Evolutionary conservation across 257 asterid genomes (phyloP).

Genomic region (Salvia hispanica): DNA sequence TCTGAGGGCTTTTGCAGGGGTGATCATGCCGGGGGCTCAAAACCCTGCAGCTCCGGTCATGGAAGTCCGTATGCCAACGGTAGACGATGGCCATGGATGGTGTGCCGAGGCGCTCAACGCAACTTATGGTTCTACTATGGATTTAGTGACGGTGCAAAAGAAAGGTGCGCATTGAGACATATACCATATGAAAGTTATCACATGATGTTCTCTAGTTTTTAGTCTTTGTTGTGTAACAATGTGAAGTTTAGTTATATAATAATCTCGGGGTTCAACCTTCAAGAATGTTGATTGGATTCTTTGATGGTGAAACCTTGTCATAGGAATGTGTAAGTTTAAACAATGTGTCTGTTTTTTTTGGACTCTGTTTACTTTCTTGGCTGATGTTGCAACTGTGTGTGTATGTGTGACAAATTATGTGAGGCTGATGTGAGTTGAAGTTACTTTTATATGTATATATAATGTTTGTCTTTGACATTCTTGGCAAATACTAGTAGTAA

Average conservation of each 20-base stretch:
- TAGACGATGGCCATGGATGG: constrained; percentile 91
- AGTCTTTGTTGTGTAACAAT: constrained; percentile 3
- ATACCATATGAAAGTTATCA: neutral
- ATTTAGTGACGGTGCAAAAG: constrained; percentile 59
- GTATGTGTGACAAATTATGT: neutral
- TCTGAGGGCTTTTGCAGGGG: constrained; percentile 66
- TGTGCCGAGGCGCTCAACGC: constrained; percentile 70
- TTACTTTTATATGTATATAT: neutral
- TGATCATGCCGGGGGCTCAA: constrained; percentile 46
- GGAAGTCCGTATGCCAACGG: constrained; percentile 85
- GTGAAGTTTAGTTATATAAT: constrained; percentile 15
- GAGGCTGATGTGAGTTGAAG: neutral
- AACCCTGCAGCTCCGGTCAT: constrained; percentile 53
- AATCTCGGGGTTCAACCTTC: constrained; percentile 22
- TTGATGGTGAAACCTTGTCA: constrained; percentile 24
- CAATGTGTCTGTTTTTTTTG: neutral
- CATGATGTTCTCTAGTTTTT: constrained; percentile 10
- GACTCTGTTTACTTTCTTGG: neutral
- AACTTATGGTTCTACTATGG: constrained; percentile 61
- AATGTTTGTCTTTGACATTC: neutral
- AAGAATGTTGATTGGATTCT: constrained; percentile 15
- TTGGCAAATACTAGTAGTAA: neutral
- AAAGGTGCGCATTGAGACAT: constrained; percentile 45
- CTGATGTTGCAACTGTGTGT: constrained; percentile 10
- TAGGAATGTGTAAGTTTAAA: constrained; percentile 1